Evolutionary conservation across 2,329 filamentous ascomycete genomes (phyloP), one percentile per base, ranked within the genome.

Genomic region (Apiospora pterosperma): DNA sequence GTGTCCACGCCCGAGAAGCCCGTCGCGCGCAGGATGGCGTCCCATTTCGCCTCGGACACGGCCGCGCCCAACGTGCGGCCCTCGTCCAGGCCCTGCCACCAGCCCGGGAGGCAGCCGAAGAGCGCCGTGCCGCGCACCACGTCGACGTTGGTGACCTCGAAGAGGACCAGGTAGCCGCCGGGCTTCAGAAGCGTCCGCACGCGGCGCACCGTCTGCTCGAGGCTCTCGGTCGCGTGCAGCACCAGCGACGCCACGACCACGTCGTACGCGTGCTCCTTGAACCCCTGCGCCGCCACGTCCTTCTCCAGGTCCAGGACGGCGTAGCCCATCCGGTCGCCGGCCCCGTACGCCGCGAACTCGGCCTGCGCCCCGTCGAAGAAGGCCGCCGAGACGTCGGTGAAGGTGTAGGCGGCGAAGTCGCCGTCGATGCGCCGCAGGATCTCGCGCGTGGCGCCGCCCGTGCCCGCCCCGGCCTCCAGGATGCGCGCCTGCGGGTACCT

Each of bases 401-500:
- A 84, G 0, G 78, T 80, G 67, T 84, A 84, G 1, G 73, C 70
- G 2, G 69, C 64, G 60, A 78, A 80, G 4, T 64, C 12, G 14
- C 67, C 19, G 1, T 70, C 74, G 16, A 82, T 66, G 4, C 62
- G 60, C 2, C 68, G 61, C 3, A 83, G 68, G 8, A 83, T 70
- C 1, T 62, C 63, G 2, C 72, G 68, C 0, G 81, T 84, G 0
- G 79, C 74, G 14, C 75, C 76, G 3, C 80, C 81, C 4, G 79
- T 81, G 1, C 82, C 82, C 11, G 78, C 80, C 55, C 69, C 69
- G 12, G 68, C 75, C 61, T 82, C 80, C 5, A 84, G 65, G 36
- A 83, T 75, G 4, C 78, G 77, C 61, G 79, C 72, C n/a, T 74
- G 74, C 0, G 81, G 81, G 59, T 79, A 78, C 2, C 77, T 75